Conservation (phyloP, 306 rosid species). For the Sicyos baderoa region DNA sequence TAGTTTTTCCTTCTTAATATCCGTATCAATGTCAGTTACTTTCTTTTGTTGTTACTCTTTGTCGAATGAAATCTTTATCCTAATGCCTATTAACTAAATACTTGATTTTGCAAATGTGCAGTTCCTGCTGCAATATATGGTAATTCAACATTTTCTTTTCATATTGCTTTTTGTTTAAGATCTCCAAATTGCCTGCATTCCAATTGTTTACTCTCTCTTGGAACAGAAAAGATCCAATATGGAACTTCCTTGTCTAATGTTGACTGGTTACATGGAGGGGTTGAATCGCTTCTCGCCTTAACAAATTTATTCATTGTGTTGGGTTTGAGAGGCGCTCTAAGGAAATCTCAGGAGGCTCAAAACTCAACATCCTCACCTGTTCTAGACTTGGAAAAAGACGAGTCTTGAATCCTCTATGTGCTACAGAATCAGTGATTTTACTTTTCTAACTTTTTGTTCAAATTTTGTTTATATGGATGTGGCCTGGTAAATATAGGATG, state of each 20-base stretch:
- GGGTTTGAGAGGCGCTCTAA: conserved; percentile 72
- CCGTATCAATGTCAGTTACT: too few species aligned
- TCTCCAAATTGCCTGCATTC: not conserved
- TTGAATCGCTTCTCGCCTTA: conserved; percentile 79
- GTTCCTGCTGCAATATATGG: conserved; percentile 98
- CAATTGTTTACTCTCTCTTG: conserved; percentile 18
- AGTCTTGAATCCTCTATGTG: conserved; percentile 9
- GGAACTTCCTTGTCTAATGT: conserved; percentile 90
- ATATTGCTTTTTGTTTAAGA: not conserved
- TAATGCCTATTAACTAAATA: not conserved
- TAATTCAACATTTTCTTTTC: conserved; percentile 17
- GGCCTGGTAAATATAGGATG: not conserved
- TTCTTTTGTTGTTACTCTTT: too few species aligned
- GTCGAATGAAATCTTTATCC: not conserved
- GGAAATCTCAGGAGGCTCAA: conserved; percentile 34
- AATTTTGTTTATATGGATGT: not conserved
- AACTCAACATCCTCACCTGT: conserved; percentile 24
- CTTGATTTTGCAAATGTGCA: conserved; percentile 30
- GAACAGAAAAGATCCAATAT: conserved; percentile 74
- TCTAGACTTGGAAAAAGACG: conserved; percentile 32
- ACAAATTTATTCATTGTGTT: conserved; percentile 75
- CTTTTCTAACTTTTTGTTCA: too few species aligned
- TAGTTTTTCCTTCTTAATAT: too few species aligned
- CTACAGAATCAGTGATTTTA: not conserved
- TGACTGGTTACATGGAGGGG: conserved; percentile 93